phyloP scores from a whole-genome alignment of 768 basidiomycete genomes.

The Calocera viscosa region DNA sequence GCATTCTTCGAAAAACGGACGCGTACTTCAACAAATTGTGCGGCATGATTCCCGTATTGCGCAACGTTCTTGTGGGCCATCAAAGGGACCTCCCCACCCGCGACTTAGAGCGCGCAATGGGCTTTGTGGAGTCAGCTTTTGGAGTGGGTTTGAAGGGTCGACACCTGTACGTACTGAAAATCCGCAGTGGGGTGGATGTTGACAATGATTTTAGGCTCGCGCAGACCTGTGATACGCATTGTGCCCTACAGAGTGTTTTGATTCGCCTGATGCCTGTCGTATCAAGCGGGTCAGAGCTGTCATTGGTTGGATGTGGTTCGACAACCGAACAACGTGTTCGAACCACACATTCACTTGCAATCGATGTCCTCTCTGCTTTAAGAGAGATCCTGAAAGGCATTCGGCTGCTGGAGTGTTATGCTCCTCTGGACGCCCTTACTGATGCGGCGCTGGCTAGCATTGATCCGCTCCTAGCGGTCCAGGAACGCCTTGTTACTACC shows the following conservation, averaged over 20 bases:
- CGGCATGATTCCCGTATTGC: slow-evolving; percentile 51
- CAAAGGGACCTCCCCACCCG: slow-evolving; percentile 75
- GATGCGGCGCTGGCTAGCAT: slow-evolving; percentile 1
- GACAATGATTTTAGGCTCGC: neutral
- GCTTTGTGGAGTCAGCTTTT: slow-evolving; percentile 68
- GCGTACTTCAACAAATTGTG: slow-evolving; percentile 53
- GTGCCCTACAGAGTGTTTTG: neutral
- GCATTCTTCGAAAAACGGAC: slow-evolving; percentile 37
- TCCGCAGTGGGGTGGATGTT: neutral
- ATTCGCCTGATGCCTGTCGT: neutral
- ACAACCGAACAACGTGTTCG: neutral
- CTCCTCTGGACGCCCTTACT: neutral
- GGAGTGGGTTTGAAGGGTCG: slow-evolving; percentile 51
- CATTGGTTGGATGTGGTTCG: neutral
- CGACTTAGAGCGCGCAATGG: slow-evolving; percentile 68
- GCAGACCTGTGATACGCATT: neutral
- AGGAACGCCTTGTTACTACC: slow-evolving; percentile 8
- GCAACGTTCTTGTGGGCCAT: slow-evolving; percentile 51
- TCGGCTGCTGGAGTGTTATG: neutral
- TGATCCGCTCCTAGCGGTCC: slow-evolving; percentile 4
- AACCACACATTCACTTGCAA: neutral
- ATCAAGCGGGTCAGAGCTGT: neutral
- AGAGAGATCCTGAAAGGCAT: neutral
- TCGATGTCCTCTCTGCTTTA: neutral
- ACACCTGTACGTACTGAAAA: slow-evolving; percentile 39